A percentile compares a stretch with the other conserved stretches of the same genome.
Conservation (phyloP, 2,329 filamentous ascomycete species). For the Beauveria rudraprayagi region DNA sequence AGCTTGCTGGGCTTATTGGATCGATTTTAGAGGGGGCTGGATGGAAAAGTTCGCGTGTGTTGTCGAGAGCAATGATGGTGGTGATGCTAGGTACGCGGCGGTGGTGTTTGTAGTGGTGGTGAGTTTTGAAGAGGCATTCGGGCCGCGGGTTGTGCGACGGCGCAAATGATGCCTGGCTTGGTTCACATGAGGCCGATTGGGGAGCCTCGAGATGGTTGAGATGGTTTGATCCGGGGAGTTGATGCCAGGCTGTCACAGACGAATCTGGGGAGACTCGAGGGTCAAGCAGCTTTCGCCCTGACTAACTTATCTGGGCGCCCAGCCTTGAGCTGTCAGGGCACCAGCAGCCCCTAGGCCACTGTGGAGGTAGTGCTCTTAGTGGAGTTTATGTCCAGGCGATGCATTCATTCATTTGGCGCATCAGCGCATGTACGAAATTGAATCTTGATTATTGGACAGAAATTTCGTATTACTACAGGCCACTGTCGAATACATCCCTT, state of each 20-base stretch:
- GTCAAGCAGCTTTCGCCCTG: background rate
- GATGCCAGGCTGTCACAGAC: background rate
- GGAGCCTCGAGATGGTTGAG: background rate
- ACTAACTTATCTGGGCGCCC: background rate
- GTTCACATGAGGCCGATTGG: conserved; percentile 7
- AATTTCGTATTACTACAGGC: background rate
- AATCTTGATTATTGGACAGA: background rate
- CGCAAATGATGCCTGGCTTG: background rate
- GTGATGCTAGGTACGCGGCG: too few species aligned
- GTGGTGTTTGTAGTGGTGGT: too few species aligned
- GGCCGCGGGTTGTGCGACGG: background rate
- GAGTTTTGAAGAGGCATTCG: background rate
- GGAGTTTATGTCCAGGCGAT: background rate
- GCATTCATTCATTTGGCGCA: background rate
- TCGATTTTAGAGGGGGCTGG: background rate
- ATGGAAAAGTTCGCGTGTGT: background rate
- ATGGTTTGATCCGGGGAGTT: background rate
- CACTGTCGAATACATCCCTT: background rate
- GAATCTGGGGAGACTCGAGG: background rate
- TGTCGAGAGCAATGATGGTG: background rate
- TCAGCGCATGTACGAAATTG: background rate
- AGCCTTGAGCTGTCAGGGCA: background rate
- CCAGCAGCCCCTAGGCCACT: background rate
- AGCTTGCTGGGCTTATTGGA: too few species aligned
- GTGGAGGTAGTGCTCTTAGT: background rate